Evolutionary conservation across 208 protist genomes (phyloP), one percentile per base, ranked within the genome.

Genomic region (Crithidia expoeki): DNA sequence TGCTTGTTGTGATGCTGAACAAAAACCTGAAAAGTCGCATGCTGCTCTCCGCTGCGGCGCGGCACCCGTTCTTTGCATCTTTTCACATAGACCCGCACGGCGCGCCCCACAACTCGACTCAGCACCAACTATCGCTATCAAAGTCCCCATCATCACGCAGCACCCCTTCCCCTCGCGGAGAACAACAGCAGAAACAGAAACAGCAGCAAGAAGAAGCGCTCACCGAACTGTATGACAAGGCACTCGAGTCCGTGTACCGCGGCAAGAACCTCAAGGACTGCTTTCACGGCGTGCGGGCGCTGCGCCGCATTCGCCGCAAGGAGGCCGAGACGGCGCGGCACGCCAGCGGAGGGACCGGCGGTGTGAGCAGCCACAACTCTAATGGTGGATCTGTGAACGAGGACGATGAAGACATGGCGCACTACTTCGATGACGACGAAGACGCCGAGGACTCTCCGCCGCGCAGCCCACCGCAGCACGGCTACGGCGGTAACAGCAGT

Each of bases 21-120:
- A 94, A 95, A 68, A 71, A 94, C 49, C 46, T 84, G 7, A 56
- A 72, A 32, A 55, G 79, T 34, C 87, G 93, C 36, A 71, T 95
- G 77, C 47, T 92, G 55, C 53, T 91, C n/a, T 27, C 58, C 21
- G 79, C 34, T 6, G 92, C 85, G 12, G 72, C 61, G 12, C 23
- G 51, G 27, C 88, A 96, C 66, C 83, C 81, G 2, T 95, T 86
- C 74, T 93, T 93, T 55, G 42, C 27, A 2, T 33, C 25, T 5
- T n/a, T 50, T 23, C 38, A 56, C 47, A 76, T 69, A 4, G 44
- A 38, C 58, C 36, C 51, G 19, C 66, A 74, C 10, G 50, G 47
- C 33, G 23, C 56, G 7, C 53, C 38, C 14, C 33, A 21, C 23
- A 34, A 11, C 32, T 1, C 57, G 30, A 38, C 33, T 17, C 44